phyloP scores from a whole-genome alignment of 163 green algal species.

The Volvox carteri region DNA sequence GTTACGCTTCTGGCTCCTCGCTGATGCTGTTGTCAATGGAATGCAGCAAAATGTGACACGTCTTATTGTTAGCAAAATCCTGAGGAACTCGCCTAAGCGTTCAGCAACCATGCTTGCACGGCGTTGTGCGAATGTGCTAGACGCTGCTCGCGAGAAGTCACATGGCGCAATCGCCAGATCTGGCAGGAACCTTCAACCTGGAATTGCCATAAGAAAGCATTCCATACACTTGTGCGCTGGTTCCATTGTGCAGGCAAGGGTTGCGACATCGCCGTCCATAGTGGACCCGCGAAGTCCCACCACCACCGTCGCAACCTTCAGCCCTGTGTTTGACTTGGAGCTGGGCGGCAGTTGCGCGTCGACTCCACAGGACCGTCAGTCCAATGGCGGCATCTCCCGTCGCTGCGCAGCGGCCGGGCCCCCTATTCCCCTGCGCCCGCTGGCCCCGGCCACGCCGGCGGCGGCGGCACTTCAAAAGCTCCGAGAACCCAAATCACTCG shows the following conservation, averaged over 20 bases:
- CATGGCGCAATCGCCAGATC: not conserved
- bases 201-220: not conserved
- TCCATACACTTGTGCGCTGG: not conserved
- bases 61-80: no score
- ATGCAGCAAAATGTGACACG: no score
- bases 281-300: constrained; percentile 2
- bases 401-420: not conserved
- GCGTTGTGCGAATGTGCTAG: no score
- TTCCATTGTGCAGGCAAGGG: not conserved
- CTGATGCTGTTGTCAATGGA: no score
- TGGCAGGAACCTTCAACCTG: not conserved
- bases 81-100: no score
- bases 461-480: not conserved
- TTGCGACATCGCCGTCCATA: not conserved
- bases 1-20: no score
- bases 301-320: constrained; percentile 20
- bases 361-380: not conserved
- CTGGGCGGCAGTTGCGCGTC: constrained; percentile 12
- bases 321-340: constrained; percentile 51
- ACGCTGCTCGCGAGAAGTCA: no score
- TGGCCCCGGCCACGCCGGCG: no score
- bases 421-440: not conserved
- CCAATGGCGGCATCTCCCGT: not conserved
- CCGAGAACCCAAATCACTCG: no score
- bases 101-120: no score